These are phyloP conservation scores for Rasamsonia emersonii DNA, from an alignment of 2,329 filamentous ascomycete genomes.

Conservation along the genomic window DNA sequence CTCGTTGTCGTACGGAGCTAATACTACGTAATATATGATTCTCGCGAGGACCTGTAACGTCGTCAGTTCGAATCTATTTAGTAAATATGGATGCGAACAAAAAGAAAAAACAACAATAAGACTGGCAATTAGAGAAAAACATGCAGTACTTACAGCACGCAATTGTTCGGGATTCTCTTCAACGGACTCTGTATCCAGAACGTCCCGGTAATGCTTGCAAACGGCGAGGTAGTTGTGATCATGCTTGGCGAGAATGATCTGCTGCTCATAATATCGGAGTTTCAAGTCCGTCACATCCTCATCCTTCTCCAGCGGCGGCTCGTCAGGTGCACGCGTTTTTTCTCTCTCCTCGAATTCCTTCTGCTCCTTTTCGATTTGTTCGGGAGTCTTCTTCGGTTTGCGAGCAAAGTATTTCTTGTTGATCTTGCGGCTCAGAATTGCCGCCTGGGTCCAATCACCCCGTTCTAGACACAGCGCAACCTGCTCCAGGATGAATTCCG, in stretches of 20 bases:
- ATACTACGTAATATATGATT: slow-evolving; percentile 95
- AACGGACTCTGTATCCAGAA: slow-evolving; percentile 90
- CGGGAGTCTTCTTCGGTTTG: slow-evolving; percentile 81
- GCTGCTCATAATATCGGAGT: slow-evolving; percentile 92
- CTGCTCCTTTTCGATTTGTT: slow-evolving; percentile 82
- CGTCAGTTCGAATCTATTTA: too few relatives aligned
- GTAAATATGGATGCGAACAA: slow-evolving; percentile 9
- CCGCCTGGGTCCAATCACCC: slow-evolving; percentile 91
- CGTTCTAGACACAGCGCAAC: slow-evolving; percentile 91
- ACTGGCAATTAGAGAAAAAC: too few relatives aligned
- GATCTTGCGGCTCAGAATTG: slow-evolving; percentile 92
- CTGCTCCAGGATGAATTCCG: slow-evolving; percentile 94
- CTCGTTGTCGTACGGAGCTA: slow-evolving; percentile 96
- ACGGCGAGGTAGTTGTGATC: slow-evolving; percentile 95
- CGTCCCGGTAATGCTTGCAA: slow-evolving; percentile 97
- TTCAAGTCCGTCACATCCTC: slow-evolving; percentile 96
- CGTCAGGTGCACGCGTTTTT: slow-evolving; percentile 69
- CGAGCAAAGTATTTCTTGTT: slow-evolving; percentile 85
- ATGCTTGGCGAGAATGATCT: slow-evolving; percentile 91
- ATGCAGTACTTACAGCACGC: slow-evolving; percentile 62
- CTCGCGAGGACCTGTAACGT: slow-evolving; percentile 69
- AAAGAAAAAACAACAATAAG: not conserved
- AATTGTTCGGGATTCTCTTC: slow-evolving; percentile 83
- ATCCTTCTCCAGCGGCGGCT: slow-evolving; percentile 62
- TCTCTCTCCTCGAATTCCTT: slow-evolving; percentile 72